These are phyloP conservation scores for Arthrobotrys conoides DNA, from an alignment of 2,329 filamentous ascomycete species.

Conservation along the genomic window DNA sequence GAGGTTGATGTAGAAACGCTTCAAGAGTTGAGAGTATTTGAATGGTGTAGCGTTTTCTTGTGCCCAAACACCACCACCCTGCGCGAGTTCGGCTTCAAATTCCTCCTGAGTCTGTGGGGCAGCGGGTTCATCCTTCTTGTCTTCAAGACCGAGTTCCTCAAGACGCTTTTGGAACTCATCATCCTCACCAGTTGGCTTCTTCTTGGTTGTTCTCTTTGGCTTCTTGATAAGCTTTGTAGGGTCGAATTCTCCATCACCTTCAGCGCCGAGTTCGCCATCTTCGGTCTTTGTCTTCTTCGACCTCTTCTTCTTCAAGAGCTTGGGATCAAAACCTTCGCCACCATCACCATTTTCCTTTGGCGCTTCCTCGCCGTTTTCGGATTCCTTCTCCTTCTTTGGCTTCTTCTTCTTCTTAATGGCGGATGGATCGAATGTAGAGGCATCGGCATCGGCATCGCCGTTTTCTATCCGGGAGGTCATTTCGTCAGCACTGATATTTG, in stretches of 20 bases:
- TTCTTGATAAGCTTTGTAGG: constrained; percentile 79
- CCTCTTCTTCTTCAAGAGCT: constrained; percentile 62
- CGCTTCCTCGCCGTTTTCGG: constrained; percentile 48
- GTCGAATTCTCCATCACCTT: constrained; percentile 84
- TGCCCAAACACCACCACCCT: constrained; percentile 90
- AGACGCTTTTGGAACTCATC: constrained; percentile 70
- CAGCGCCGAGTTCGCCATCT: constrained; percentile 78
- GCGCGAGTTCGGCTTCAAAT: constrained; percentile 81
- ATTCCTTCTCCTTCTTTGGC: constrained; percentile 60
- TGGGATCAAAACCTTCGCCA: constrained; percentile 62
- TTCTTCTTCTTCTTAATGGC: constrained; percentile 64
- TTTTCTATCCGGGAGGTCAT: constrained; percentile 36
- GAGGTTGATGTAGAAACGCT: constrained; percentile 93
- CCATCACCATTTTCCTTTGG: constrained; percentile 59
- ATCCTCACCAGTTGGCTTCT: constrained; percentile 70
- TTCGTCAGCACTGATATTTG: constrained; percentile 37
- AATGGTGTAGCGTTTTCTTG: constrained; percentile 84
- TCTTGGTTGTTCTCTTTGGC: constrained; percentile 68
- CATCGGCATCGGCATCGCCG: constrained; percentile 25
- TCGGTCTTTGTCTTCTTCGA: constrained; percentile 68
- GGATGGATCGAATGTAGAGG: constrained; percentile 45
- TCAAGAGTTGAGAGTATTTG: constrained; percentile 86
- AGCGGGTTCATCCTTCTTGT: constrained; percentile 72
- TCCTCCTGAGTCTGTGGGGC: constrained; percentile 73
- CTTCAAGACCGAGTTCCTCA: constrained; percentile 71